Percentiles rank a stretch among this genome's conserved stretches.
phyloP scores from a whole-genome alignment of 2,329 filamentous ascomycete species.

The Ceratocystis albifundus region DNA sequence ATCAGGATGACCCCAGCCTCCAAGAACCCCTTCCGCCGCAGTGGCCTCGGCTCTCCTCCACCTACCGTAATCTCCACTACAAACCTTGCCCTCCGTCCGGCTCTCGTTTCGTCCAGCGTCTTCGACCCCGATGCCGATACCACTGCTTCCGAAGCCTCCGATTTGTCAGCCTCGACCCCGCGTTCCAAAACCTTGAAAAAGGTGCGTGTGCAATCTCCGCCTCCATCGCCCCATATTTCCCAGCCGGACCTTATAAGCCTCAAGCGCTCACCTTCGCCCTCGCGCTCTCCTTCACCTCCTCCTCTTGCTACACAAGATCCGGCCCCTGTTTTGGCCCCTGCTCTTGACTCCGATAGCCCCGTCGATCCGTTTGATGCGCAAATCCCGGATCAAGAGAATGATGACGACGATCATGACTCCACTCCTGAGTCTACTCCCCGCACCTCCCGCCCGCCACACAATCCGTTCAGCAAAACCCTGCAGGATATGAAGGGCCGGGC shows the following conservation, averaged over 20 bases:
- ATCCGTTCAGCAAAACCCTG: conserved; percentile 45
- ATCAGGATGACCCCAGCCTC: conserved; percentile 15
- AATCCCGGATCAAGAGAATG: conserved; percentile 8
- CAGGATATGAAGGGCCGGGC: conserved; percentile 36
- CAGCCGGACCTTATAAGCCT: neutral
- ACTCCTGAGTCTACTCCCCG: neutral
- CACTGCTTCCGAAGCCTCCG: conserved; percentile 16
- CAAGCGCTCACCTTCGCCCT: neutral
- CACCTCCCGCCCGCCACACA: conserved; percentile 26
- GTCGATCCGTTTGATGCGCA: neutral
- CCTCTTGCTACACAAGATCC: neutral
- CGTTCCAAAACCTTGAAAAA: conserved; percentile 48
- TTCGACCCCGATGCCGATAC: conserved; percentile 19
- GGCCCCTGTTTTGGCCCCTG: neutral
- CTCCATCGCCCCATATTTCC: conserved; percentile 39
- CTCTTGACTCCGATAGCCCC: neutral
- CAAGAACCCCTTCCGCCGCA: conserved; percentile 22
- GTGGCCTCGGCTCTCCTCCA: conserved; percentile 7
- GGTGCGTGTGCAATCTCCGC: conserved; percentile 55
- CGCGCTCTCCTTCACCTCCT: neutral
- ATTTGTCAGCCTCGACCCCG: conserved; percentile 8
- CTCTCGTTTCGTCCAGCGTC: conserved; percentile 13
- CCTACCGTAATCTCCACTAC: conserved; percentile 7
- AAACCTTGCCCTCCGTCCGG: conserved; percentile 15
- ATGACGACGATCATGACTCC: neutral